Evolutionary conservation across 495 filamentous ascomycete species (phyloP).

Genomic region (Venustampulla echinocandica): DNA sequence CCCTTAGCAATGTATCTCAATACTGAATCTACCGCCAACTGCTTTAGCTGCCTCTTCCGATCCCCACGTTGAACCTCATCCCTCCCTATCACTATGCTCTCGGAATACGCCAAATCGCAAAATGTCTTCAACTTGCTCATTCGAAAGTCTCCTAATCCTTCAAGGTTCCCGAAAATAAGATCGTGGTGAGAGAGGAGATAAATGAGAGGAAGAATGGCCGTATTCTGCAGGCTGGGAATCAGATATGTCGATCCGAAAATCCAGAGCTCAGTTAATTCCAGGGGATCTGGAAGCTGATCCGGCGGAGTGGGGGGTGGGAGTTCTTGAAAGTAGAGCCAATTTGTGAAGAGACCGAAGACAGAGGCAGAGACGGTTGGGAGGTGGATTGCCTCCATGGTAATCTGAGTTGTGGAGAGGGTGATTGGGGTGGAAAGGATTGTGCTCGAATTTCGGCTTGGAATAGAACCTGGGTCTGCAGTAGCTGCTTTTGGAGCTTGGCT

Average conservation of each 20-base stretch:
- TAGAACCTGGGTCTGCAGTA: too few species aligned
- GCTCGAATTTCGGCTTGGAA: too few species aligned
- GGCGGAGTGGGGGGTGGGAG: not conserved
- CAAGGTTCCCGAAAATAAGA: too few species aligned
- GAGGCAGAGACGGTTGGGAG: not conserved
- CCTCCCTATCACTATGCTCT: too few species aligned
- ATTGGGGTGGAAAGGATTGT: not conserved
- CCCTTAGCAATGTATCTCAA: too few species aligned
- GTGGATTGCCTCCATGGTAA: too few species aligned
- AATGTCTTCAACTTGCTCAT: not conserved
- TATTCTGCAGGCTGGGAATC: not conserved
- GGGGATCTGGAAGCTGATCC: not conserved
- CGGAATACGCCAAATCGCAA: not conserved
- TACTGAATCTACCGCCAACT: not conserved
- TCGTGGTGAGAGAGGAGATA: too few species aligned
- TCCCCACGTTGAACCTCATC: not conserved
- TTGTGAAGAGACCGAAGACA: not conserved
- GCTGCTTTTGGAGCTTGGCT: too few species aligned
- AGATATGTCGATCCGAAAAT: not conserved
- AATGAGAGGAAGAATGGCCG: not conserved
- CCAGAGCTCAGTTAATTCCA: not conserved
- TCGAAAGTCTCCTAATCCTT: too few species aligned
- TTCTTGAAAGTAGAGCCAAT: not conserved
- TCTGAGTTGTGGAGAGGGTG: too few species aligned
- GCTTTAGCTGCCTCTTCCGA: not conserved